phyloP scores from a whole-genome alignment of 2,329 filamentous ascomycete genomes.

The Penicillium sp. region DNA sequence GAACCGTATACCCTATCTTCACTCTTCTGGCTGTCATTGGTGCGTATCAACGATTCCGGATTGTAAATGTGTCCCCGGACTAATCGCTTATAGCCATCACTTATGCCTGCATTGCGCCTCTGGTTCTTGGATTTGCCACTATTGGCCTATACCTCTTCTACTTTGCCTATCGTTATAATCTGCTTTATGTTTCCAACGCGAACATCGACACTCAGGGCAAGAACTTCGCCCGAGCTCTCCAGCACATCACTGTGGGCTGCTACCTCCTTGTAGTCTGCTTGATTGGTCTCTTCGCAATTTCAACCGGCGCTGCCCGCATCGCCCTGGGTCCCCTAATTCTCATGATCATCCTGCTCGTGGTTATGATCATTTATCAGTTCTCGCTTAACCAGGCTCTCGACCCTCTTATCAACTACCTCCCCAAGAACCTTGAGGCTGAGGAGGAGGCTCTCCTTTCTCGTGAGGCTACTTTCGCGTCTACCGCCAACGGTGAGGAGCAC shows the following conservation, averaged over 20 bases:
- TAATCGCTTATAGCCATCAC: constrained; percentile 66
- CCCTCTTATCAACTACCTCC: constrained; percentile 78
- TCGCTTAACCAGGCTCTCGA: constrained; percentile 72
- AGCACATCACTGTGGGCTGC: constrained; percentile 82
- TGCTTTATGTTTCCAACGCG: constrained; percentile 84
- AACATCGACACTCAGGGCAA: constrained; percentile 85
- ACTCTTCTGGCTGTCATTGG: constrained; percentile 81
- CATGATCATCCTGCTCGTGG: constrained; percentile 76
- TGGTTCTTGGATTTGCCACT: constrained; percentile 81
- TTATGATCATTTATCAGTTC: constrained; percentile 77
- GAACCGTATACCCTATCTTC: constrained; percentile 79
- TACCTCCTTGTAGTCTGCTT: constrained; percentile 84
- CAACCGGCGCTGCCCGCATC: constrained; percentile 63
- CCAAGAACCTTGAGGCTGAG: constrained; percentile 70
- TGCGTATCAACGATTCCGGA: constrained; percentile 48
- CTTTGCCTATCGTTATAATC: constrained; percentile 85
- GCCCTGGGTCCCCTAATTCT: constrained; percentile 72
- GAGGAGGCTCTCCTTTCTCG: constrained; percentile 54
- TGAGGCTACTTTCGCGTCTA: constrained; percentile 31
- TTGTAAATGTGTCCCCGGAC: background rate
- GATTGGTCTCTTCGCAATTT: constrained; percentile 81
- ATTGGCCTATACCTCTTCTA: constrained; percentile 82
- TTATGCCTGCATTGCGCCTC: constrained; percentile 84
- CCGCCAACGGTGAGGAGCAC: constrained; percentile 28
- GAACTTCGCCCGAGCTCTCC: constrained; percentile 83